Conservation (phyloP, 2,329 filamentous ascomycete species). For the Sarocladium oryzae region DNA sequence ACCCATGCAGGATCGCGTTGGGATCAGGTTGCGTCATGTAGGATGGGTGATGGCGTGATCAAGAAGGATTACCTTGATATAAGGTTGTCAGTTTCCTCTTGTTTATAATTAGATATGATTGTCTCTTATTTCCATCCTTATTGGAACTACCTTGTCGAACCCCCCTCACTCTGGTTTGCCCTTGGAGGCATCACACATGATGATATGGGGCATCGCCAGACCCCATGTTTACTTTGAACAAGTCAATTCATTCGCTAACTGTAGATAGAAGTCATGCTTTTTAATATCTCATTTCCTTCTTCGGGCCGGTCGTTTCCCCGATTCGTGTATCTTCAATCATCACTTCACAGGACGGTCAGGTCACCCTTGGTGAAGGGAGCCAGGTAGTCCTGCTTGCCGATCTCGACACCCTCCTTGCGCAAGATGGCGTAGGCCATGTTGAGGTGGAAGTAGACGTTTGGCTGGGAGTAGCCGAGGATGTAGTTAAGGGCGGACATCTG, state of each 20-base stretch:
- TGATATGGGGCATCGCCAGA: too few species aligned
- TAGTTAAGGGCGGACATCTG: constrained; percentile 31
- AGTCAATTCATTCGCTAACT: background rate
- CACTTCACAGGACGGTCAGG: constrained; percentile 1
- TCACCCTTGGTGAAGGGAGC: constrained; percentile 17
- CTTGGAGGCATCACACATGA: too few species aligned
- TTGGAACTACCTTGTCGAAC: too few species aligned
- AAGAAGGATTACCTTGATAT: too few species aligned
- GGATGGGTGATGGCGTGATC: too few species aligned
- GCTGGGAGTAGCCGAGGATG: constrained; percentile 40
- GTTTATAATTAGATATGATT: too few species aligned
- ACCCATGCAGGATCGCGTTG: too few species aligned
- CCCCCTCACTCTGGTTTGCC: too few species aligned
- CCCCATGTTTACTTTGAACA: background rate
- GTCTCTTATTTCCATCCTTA: too few species aligned
- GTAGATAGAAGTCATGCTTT: background rate
- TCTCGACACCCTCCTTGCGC: constrained; percentile 51
- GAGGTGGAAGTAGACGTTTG: constrained; percentile 61
- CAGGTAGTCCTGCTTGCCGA: constrained; percentile 56
- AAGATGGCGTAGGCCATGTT: constrained; percentile 54
- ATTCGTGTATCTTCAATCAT: background rate
- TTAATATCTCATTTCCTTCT: too few species aligned
- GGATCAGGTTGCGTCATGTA: too few species aligned
- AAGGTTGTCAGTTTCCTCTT: too few species aligned
- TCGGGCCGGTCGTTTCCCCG: background rate